A percentile compares a stretch with the other conserved stretches of the same genome.
Conservation (phyloP, 2,329 filamentous ascomycete genomes). For the Fusarium fracticaudum region DNA sequence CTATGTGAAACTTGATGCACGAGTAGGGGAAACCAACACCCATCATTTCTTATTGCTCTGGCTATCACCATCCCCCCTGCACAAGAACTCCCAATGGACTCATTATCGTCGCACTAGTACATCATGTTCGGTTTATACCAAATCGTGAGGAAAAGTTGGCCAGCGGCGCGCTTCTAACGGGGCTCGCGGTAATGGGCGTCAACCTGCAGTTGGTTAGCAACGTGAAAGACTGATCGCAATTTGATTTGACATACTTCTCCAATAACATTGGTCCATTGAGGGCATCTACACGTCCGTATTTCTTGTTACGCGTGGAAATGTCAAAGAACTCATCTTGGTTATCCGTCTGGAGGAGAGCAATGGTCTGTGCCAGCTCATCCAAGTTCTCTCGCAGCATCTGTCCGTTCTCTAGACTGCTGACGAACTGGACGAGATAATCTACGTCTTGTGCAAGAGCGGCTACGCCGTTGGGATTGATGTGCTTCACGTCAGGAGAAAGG, state of each 20-base stretch:
- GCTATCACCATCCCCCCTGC: background rate
- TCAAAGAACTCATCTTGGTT: slow-evolving; percentile 99
- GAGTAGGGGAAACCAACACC: background rate
- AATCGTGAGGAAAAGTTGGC: slow-evolving; percentile 80
- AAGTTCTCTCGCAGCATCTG: slow-evolving; percentile 89
- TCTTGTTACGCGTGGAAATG: slow-evolving; percentile 86
- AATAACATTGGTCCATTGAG: slow-evolving; percentile 87
- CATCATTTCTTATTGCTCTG: background rate
- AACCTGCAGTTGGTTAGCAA: slow-evolving; percentile 59
- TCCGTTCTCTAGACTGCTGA: slow-evolving; percentile 83
- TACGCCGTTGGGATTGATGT: slow-evolving; percentile 89
- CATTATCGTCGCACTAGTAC: slow-evolving; percentile 1
- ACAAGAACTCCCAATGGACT: background rate
- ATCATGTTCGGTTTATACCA: slow-evolving; percentile 62
- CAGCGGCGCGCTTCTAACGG: slow-evolving; percentile 70
- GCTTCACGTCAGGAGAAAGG: slow-evolving; percentile 79
- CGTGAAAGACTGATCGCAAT: background rate
- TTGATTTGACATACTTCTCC: slow-evolving; percentile 77
- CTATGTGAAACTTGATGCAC: background rate
- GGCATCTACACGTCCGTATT: slow-evolving; percentile 92
- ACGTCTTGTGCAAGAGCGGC: slow-evolving; percentile 84
- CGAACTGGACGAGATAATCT: slow-evolving; percentile 84
- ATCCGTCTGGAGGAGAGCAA: slow-evolving; percentile 84
- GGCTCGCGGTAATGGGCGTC: slow-evolving; percentile 68
- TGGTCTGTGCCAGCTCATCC: slow-evolving; percentile 93